Base-by-base conservation (phyloP, 2,329 filamentous ascomycete genomes). In the Chalaropsis thielavioides region DNA sequence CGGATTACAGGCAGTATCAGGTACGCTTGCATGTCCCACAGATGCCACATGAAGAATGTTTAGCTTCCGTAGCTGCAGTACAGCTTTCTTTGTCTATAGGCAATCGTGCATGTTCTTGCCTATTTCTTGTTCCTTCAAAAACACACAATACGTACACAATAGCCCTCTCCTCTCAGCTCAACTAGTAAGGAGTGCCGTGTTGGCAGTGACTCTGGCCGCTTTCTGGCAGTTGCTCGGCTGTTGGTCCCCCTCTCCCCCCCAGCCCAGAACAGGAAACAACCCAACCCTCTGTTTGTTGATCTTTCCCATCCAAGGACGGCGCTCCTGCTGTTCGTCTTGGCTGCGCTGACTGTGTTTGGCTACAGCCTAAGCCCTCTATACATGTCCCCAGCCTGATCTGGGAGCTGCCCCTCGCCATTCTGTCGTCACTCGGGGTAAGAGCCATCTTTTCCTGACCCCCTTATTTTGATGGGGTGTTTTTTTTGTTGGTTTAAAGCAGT, bases 211-310 rank as follows among this genome's bases (percentile, higher is more conserved):
- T 17, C 51, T 58, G 51, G 24, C 51, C 27, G 24, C 31, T 58
- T 58, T 58, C 51, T 58, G 51, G 51, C 51, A 58, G 51, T n/a
- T 58, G 51, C 51, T 35, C 27, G 51, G 51, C 31, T 17, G 51
- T 22, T 31, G 15, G 51, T n/a, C 15, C 8, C 22, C 19, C 15
- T 8, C 19, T 22, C 46, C 46, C 6, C 19, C 46, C 46, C 19
- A 51, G 15, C 13, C 10, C 19, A 51, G 24, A 51, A 51, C 24
- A 51, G 51, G 51, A 58, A 58, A 27, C 17, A 17, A 35, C 24
- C 51, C 51, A 58, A 35, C 51, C 24, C 17, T 58, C 24, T 22
- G 51, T 58, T 58, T 58, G 51, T 58, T 58, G 51, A 58, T 58
- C 51, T 58, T 58, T 31, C 51, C 51, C 27, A 27, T 62, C 60